phyloP scores from a whole-genome alignment of 768 basidiomycete genomes.

The Lanmaoa rubissima region DNA sequence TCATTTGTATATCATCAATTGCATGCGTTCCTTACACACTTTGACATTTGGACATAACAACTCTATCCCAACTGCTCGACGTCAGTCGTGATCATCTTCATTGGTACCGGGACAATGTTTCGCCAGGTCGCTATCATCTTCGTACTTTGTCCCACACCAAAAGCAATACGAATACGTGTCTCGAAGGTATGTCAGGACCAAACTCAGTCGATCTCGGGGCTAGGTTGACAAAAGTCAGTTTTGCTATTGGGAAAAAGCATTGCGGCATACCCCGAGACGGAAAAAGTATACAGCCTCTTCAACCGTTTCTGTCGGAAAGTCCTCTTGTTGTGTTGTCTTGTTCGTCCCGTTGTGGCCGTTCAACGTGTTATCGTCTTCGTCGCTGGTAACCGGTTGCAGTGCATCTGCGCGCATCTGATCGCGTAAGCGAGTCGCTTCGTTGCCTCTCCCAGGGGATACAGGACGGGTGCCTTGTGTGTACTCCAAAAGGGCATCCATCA shows the following conservation, averaged over 20 bases:
- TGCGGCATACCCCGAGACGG: slow-evolving; percentile 53
- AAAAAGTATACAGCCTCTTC: slow-evolving; percentile 69
- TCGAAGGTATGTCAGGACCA: slow-evolving; percentile 74
- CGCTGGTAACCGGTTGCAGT: slow-evolving; percentile 45
- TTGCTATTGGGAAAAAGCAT: slow-evolving; percentile 2
- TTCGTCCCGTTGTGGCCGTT: slow-evolving; percentile 18
- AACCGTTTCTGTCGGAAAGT: slow-evolving; percentile 53
- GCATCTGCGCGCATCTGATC: slow-evolving; percentile 76
- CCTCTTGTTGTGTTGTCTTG: slow-evolving; percentile 27
- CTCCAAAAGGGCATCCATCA: slow-evolving; percentile 54
- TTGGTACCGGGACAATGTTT: slow-evolving; percentile 68
- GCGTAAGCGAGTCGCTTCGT: slow-evolving; percentile 50
- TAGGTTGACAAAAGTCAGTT: slow-evolving; percentile 32
- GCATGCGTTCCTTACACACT: slow-evolving; percentile 19
- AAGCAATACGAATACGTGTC: slow-evolving; percentile 76
- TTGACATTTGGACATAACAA: neutral
- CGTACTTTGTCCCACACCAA: slow-evolving; percentile 84
- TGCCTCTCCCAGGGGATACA: slow-evolving; percentile 5
- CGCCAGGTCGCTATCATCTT: slow-evolving; percentile 55
- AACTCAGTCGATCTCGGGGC: slow-evolving; percentile 67
- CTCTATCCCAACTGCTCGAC: neutral
- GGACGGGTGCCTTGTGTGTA: slow-evolving; percentile 32
- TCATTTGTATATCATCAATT: slow-evolving; percentile 31
- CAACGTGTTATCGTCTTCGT: slow-evolving; percentile 36
- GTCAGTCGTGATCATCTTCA: slow-evolving; percentile 79